Conservation (phyloP, 768 basidiomycete genomes). For the Lactifluus piperatus region DNA sequence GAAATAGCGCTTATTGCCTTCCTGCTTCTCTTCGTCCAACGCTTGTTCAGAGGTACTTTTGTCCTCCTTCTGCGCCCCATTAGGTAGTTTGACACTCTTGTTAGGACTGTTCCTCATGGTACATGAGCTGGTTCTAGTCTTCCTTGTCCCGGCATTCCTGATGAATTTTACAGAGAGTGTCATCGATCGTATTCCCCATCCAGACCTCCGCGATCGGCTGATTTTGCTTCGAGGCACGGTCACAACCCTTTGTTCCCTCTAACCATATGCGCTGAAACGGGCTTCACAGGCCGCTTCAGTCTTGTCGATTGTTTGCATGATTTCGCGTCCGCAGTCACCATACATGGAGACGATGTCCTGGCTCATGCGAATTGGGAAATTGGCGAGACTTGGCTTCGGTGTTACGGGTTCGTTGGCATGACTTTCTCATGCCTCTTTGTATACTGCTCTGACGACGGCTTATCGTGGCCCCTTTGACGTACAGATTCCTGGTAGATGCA, state of each 20-base stretch:
- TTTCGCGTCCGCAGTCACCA: conserved; percentile 54
- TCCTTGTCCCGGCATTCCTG: background rate
- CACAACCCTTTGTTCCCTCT: background rate
- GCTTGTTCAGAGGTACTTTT: conserved; percentile 67
- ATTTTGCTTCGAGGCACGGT: conserved; percentile 70
- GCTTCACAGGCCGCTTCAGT: conserved; percentile 58
- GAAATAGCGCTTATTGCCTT: conserved; percentile 79
- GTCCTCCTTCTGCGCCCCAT: background rate
- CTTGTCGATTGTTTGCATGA: conserved; percentile 74
- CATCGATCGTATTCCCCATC: conserved; percentile 86
- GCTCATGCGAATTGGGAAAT: conserved; percentile 89
- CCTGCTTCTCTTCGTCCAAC: conserved; percentile 85
- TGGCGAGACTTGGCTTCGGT: conserved; percentile 69
- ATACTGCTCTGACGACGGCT: background rate
- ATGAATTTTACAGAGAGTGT: conserved; percentile 55
- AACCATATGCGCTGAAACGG: background rate
- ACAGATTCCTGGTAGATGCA: conserved; percentile 72
- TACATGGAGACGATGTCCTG: conserved; percentile 91
- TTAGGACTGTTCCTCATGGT: conserved; percentile 77
- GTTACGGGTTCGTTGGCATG: conserved; percentile 56
- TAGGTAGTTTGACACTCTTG: conserved; percentile 8
- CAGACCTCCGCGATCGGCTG: conserved; percentile 84
- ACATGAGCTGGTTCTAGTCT: conserved; percentile 18
- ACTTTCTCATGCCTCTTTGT: background rate
- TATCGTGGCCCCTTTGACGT: background rate